These are phyloP conservation scores for Plasmodium blacklocki DNA, from an alignment of 169 alveolate species.

Conservation along the genomic window DNA sequence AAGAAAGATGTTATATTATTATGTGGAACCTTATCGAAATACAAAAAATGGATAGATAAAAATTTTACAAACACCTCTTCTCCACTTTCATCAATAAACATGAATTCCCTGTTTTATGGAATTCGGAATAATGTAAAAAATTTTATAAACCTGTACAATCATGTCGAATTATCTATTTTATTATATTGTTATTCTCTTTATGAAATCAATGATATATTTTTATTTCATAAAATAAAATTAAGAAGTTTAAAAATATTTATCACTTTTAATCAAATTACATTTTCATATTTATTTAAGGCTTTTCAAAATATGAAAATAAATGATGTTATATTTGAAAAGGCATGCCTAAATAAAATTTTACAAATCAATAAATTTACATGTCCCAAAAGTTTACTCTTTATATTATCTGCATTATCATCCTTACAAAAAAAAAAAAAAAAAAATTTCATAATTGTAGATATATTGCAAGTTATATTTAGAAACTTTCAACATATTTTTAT, in stretches of 20 bases:
- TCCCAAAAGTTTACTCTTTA: neutral
- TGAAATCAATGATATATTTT: slow-evolving; percentile 5
- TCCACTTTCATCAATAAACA: neutral
- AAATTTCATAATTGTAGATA: neutral
- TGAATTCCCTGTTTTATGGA: neutral
- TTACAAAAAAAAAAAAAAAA: neutral
- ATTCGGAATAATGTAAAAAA: slow-evolving; percentile 6
- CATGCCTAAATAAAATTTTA: slow-evolving; percentile 21
- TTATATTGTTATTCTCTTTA: slow-evolving; percentile 44
- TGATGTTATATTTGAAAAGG: slow-evolving; percentile 35
- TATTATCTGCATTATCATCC: slow-evolving; percentile 22
- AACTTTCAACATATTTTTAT: neutral
- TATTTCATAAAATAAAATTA: slow-evolving; percentile 21
- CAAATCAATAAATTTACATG: slow-evolving; percentile 10
- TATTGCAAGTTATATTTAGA: neutral
- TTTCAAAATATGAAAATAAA: slow-evolving; percentile 39
- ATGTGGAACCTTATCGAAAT: slow-evolving; percentile 3
- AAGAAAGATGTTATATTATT: slow-evolving; percentile 25
- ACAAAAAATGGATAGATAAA: neutral
- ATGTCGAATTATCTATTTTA: slow-evolving; percentile 22
- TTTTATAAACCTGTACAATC: slow-evolving; percentile 3
- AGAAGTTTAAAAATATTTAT: slow-evolving; percentile 26
- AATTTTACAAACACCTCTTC: neutral
- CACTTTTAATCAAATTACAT: slow-evolving; percentile 23
- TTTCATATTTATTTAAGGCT: slow-evolving; percentile 45